Evolutionary conservation across 2,329 filamentous ascomycete species (phyloP).

Genomic region (Nemania sp.): DNA sequence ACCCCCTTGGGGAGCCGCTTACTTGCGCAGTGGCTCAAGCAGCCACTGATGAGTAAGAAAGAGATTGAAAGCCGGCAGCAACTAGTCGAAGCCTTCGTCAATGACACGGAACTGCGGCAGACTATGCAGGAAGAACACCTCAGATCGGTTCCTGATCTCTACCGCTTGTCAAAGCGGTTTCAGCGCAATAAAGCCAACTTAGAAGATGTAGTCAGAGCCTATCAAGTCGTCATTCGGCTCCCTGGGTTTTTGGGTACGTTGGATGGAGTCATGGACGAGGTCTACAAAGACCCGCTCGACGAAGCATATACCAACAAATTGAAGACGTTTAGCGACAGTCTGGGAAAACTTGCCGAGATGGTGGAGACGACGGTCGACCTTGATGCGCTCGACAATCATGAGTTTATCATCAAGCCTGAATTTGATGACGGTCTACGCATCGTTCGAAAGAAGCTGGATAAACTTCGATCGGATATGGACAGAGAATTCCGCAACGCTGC

Average conservation of each 20-base stretch:
- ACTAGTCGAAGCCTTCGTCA: conserved; percentile 91
- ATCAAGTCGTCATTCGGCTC: conserved; percentile 90
- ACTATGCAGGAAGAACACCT: conserved; percentile 97
- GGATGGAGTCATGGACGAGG: conserved; percentile 93
- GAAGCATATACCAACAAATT: conserved; percentile 85
- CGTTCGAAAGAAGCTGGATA: conserved; percentile 91
- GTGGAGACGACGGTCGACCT: conserved; percentile 97
- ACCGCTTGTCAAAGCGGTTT: conserved; percentile 90
- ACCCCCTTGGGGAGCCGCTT: conserved; percentile 89
- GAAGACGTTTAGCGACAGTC: conserved; percentile 72
- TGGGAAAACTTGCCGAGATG: conserved; percentile 92
- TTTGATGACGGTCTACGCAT: conserved; percentile 87
- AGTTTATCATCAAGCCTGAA: conserved; percentile 98
- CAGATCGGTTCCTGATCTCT: conserved; percentile 89
- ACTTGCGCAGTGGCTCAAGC: conserved; percentile 95
- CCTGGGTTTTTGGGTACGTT: conserved; percentile 88
- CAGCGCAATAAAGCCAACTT: conserved; percentile 88
- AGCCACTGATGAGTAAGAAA: conserved; percentile 86
- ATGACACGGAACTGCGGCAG: conserved; percentile 89
- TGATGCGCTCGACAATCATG: conserved; percentile 91
- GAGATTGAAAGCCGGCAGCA: conserved; percentile 93
- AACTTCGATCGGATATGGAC: conserved; percentile 79
- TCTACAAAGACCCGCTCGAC: conserved; percentile 85
- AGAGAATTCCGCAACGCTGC: conserved; percentile 77
- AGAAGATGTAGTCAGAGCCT: conserved; percentile 93